Evolutionary conservation across 192 early-diverging fungal genomes (phyloP), one percentile per base, ranked within the genome.

Genomic region (Pilobolus umbonatus): DNA sequence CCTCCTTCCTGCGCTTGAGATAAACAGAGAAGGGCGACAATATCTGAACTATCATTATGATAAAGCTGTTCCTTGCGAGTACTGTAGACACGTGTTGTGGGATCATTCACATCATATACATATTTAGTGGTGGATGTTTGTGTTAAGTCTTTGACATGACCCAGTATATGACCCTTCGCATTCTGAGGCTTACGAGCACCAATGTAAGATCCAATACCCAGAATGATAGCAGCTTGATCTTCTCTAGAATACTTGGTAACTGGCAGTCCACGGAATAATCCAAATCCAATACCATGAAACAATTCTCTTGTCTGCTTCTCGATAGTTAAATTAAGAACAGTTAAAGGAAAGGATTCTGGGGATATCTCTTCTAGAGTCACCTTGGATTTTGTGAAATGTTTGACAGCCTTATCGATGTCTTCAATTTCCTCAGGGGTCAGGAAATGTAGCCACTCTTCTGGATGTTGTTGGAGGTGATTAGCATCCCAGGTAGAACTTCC

Each of bases 41-140:
- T 21, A 51, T 73, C 71, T 21, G 67, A 55, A 26, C 58, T 57
- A 36, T 73, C 71, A 6, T 61, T 64, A 34, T 73, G 71, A 51
- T 71, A 73, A 12, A 62, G 71, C 48, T 73, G 71, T 15, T 68
- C 71, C 43, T 71, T 69, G 30, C 67, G 50, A 10, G 71, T 73
- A 14, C 68, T 68, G 55, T 73, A 64, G 11, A 69, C 63, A 46
- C 67, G 67, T 22, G 67, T 69, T 9, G 56, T 59, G 0, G 67
- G 67, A 17, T 69, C 55, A n/a, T 69, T 39, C 4, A 48, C 49
- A 48, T 69, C 32, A 22, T 69, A 69, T 0, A 63, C 42, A 17
- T 30, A 17, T n/a, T 68, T 68, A 19, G 65, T 68, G 17, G 43
- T 34, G 2, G 65, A 68, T 11, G 61, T 61, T 43, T 29, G 48